These are phyloP conservation scores for Penicillium sp. DNA, from an alignment of 2,329 filamentous ascomycete species.

Conservation along the genomic window DNA sequence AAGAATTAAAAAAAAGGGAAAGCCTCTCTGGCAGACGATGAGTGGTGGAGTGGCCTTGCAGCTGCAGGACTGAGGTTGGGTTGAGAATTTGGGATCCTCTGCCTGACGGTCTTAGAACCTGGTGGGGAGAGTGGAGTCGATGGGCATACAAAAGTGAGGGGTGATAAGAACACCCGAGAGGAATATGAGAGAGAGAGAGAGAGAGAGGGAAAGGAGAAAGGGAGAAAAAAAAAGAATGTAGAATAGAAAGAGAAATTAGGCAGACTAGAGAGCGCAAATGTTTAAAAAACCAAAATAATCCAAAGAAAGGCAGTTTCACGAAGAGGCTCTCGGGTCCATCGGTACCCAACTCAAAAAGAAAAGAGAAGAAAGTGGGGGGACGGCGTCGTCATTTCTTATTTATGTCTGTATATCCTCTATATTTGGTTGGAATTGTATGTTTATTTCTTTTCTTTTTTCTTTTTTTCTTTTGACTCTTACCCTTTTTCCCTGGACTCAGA, in stretches of 20 bases:
- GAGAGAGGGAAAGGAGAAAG: neutral
- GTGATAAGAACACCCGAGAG: slow-evolving; percentile 4
- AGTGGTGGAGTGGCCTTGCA: slow-evolving; percentile 24
- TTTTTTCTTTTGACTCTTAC: neutral
- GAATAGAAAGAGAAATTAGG: slow-evolving; percentile 2
- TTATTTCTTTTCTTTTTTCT: neutral
- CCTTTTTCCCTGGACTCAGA: neutral
- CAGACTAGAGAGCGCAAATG: neutral
- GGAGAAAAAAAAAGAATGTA: neutral
- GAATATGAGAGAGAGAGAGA: neutral
- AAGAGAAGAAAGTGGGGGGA: slow-evolving; percentile 12
- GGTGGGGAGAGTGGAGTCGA: slow-evolving; percentile 20
- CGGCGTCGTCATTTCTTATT: slow-evolving; percentile 12
- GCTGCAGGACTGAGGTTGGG: slow-evolving; percentile 26
- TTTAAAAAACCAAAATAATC: neutral
- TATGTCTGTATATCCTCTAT: neutral
- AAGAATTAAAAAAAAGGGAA: slow-evolving; percentile 6
- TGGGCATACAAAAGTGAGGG: slow-evolving; percentile 19
- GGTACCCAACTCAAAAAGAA: slow-evolving; percentile 23
- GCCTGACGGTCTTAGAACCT: slow-evolving; percentile 27
- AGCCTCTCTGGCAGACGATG: slow-evolving; percentile 13
- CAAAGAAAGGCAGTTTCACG: slow-evolving; percentile 17
- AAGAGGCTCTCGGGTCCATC: slow-evolving; percentile 17
- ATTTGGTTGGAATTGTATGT: neutral
- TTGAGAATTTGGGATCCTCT: slow-evolving; percentile 18